Conservation (phyloP, 2,329 filamentous ascomycete species). For the Leptodontidium sp. region DNA sequence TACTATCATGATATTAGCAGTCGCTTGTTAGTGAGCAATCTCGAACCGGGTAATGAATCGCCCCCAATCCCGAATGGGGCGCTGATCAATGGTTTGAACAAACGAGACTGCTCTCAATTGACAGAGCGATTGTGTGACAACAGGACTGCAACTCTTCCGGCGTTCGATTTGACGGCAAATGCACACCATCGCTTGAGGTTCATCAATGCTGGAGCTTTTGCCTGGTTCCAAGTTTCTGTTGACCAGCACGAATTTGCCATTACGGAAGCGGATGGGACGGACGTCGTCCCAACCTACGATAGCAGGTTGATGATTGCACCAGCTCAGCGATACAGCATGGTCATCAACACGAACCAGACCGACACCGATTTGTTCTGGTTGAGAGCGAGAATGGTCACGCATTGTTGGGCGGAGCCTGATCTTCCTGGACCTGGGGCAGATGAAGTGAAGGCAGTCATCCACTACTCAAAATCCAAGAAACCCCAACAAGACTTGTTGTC, state of each 20-base stretch:
- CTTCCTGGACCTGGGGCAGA: conserved; percentile 52
- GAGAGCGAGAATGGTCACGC: conserved; percentile 66
- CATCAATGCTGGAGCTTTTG: conserved; percentile 75
- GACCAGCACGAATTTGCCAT: conserved; percentile 72
- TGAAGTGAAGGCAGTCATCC: conserved; percentile 59
- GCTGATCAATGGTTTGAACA: conserved; percentile 55
- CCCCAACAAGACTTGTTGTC: conserved; percentile 19
- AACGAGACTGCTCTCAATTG: conserved; percentile 50
- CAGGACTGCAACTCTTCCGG: conserved; percentile 49
- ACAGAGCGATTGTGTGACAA: conserved; percentile 55
- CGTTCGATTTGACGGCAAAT: conserved; percentile 58
- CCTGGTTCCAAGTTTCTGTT: conserved; percentile 75
- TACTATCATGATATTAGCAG: conserved; percentile 71
- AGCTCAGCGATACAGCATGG: conserved; percentile 74
- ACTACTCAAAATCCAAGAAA: conserved; percentile 48
- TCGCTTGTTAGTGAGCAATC: conserved; percentile 49
- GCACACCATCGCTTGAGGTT: conserved; percentile 71
- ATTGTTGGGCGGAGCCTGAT: conserved; percentile 64
- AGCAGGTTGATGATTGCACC: conserved; percentile 71
- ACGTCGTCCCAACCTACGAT: conserved; percentile 66
- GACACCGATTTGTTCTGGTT: conserved; percentile 67
- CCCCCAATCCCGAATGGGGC: conserved; percentile 56
- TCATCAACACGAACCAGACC: conserved; percentile 67
- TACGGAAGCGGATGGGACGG: conserved; percentile 75
- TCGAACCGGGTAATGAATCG: conserved; percentile 53